Percentiles rank a stretch among this genome's conserved stretches.
These are phyloP conservation scores for Colletotrichum sublineola DNA, from an alignment of 2,329 filamentous ascomycete genomes.

Conservation along the genomic window DNA sequence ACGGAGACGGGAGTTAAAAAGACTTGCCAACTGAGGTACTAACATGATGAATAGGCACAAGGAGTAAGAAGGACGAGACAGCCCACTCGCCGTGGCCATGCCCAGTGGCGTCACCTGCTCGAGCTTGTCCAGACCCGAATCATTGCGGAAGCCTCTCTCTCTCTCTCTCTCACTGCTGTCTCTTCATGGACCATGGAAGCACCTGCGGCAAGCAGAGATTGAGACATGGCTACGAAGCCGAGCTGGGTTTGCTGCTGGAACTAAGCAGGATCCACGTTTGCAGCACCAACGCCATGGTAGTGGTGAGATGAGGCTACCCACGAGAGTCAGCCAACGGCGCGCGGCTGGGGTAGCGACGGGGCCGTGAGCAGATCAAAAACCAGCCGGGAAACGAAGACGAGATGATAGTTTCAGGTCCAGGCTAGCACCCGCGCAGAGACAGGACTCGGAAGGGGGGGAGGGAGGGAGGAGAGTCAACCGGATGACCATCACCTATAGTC, in stretches of 20 bases:
- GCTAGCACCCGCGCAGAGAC: conserved; percentile 37
- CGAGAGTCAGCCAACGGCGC: conserved; percentile 19
- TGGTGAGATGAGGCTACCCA: conserved; percentile 34
- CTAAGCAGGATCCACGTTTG: conserved; percentile 39
- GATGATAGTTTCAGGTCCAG: conserved; percentile 40
- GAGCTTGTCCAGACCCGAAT: conserved; percentile 31
- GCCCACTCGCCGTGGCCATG: conserved; percentile 25
- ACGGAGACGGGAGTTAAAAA: conserved; percentile 38
- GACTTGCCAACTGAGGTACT: conserved; percentile 37
- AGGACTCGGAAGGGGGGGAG: conserved; percentile 13
- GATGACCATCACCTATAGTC: conserved; percentile 31
- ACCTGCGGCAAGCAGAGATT: conserved; percentile 25
- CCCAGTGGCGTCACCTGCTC: conserved; percentile 31
- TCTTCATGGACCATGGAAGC: conserved; percentile 6
- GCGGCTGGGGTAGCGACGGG: conserved; percentile 34
- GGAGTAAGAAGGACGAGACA: conserved; percentile 33
- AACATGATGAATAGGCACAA: conserved; percentile 34
- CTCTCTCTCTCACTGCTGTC: neutral
- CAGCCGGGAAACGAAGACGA: conserved; percentile 21
- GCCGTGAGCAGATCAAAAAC: conserved; percentile 37
- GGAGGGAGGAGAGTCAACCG: conserved; percentile 13
- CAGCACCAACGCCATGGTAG: conserved; percentile 34
- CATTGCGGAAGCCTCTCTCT: conserved; percentile 21
- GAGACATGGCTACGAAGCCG: conserved; percentile 39
- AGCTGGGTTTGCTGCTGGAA: conserved; percentile 19